Conservation (phyloP, 2,329 filamentous ascomycete genomes). For the Colletotrichum sp. region DNA sequence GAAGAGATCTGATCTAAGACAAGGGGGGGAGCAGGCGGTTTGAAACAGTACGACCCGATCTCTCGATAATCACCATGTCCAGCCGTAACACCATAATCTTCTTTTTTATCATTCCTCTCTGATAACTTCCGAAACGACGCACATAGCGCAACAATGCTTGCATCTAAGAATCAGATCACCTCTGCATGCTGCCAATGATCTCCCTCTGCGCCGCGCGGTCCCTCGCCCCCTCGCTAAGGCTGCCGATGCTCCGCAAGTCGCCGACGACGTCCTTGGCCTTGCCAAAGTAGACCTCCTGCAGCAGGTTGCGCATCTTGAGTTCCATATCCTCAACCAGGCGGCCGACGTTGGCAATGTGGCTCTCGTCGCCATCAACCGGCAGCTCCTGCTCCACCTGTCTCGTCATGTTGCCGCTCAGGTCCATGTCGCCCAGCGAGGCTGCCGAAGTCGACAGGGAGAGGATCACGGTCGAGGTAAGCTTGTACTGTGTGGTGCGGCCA, state of each 20-base stretch:
- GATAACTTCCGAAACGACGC: not conserved
- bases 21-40: not conserved
- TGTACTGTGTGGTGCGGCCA: conserved; percentile 92
- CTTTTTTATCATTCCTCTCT: not conserved
- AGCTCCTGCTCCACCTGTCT: conserved; percentile 93
- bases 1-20: not conserved
- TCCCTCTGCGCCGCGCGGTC: conserved; percentile 88
- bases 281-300: conserved; percentile 99
- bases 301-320: conserved; percentile 96
- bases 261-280: conserved; percentile 99
- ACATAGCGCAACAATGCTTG: not conserved
- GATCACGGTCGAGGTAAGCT: conserved; percentile 96
- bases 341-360: conserved; percentile 95
- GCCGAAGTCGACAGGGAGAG: conserved; percentile 75
- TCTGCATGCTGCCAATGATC: conserved; percentile 73
- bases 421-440: conserved; percentile 77
- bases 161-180: conserved; percentile 31
- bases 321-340: conserved; percentile 98
- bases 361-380: conserved; percentile 86
- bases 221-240: conserved; percentile 82
- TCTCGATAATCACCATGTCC: conserved; percentile 4
- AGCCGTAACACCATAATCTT: not conserved
- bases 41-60: conserved; percentile 3
- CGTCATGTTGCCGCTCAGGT: conserved; percentile 97
- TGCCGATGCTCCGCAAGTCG: conserved; percentile 85